Base-by-base conservation (phyloP, 768 basidiomycete genomes). In the Leucosporidium creatinivorum region DNA sequence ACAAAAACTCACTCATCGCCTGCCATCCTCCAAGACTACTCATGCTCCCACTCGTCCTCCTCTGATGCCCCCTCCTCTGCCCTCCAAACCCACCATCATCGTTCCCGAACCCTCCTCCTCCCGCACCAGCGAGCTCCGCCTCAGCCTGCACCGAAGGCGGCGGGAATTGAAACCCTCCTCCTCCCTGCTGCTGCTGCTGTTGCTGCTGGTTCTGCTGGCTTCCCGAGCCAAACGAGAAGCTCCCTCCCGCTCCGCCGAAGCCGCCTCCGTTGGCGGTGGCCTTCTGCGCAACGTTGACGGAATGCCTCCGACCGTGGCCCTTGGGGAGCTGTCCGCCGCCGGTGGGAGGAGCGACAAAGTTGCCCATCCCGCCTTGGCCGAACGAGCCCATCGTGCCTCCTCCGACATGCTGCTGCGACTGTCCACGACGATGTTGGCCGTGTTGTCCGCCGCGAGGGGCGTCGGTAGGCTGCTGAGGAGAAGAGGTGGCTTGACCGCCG, bases 241-340 rank as follows among this genome's bases (percentile, higher is more conserved):
- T 56, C 15, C 39, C 39, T 10, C 39, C 39, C 39, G 39, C 8
- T 44, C 39, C 39, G 39, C 39, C 39, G 39, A 44, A 44, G 8
- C 39, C 39, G 8, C 39, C 39, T 44, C 39, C 39, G 21, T 30
- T 58, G 79, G 78, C 31, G 44, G 18, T 77, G 21, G 84, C 75
- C 77, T 92, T 91, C 78, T 19, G 36, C 52, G 36, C 54, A 17
- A 93, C 90, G 74, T 93, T 93, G 69, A 93, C 91, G 70, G 90
- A 92, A 78, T 93, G 90, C 65, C 92, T 82, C 55, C 92, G 84
- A 49, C 89, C 91, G 76, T 94, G 92, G 30, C 73, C 69, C 36
- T 61, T 66, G 1, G 69, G 70, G 31, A 63, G 30, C 21, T 52
- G 84, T 84, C 73, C 84, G 70, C 73, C 84, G 70, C 74, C 3